Evolutionary conservation across 1,284 basidiomycete genomes (phyloP).

Genomic region (Mycena citricolor): DNA sequence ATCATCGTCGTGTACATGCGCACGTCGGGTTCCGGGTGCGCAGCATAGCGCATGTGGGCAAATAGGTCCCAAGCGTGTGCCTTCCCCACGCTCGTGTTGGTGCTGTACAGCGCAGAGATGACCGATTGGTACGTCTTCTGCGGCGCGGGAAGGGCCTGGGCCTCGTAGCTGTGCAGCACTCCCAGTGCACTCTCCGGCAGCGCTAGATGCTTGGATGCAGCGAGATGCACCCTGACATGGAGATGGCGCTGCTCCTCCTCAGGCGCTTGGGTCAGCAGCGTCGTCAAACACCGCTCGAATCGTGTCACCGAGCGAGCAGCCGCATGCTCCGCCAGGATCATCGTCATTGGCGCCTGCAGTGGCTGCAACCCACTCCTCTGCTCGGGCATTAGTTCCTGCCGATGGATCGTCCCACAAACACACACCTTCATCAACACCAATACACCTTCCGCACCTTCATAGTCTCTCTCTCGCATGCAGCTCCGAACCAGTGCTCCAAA

Average conservation of each 20-base stretch:
- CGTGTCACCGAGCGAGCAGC: too few species aligned
- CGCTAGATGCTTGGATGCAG: slow-evolving; percentile 36
- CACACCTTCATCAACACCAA: too few species aligned
- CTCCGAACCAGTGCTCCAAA: too few species aligned
- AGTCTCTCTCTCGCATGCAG: too few species aligned
- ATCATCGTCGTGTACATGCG: slow-evolving; percentile 87
- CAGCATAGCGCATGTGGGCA: slow-evolving; percentile 92
- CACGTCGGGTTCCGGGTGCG: slow-evolving; percentile 79
- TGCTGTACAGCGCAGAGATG: slow-evolving; percentile 61
- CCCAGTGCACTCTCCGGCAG: slow-evolving; percentile 58
- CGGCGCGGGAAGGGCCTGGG: slow-evolving; percentile 54
- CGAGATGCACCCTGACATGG: slow-evolving; percentile 63
- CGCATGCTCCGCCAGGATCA: too few species aligned
- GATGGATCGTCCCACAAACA: too few species aligned
- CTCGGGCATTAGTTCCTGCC: too few species aligned
- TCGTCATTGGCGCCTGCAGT: too few species aligned
- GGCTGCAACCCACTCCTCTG: too few species aligned
- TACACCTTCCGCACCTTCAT: too few species aligned
- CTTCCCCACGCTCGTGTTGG: slow-evolving; percentile 46
- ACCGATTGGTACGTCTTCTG: slow-evolving; percentile 64
- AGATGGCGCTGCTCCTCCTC: slow-evolving; percentile 64
- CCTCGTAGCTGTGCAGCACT: slow-evolving; percentile 67
- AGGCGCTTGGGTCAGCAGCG: too few species aligned
- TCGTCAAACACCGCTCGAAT: too few species aligned
- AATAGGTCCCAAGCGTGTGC: slow-evolving; percentile 93